These are phyloP conservation scores for Hansenula sp. DNA, from an alignment of 1,139 yeast species.

Conservation along the genomic window DNA sequence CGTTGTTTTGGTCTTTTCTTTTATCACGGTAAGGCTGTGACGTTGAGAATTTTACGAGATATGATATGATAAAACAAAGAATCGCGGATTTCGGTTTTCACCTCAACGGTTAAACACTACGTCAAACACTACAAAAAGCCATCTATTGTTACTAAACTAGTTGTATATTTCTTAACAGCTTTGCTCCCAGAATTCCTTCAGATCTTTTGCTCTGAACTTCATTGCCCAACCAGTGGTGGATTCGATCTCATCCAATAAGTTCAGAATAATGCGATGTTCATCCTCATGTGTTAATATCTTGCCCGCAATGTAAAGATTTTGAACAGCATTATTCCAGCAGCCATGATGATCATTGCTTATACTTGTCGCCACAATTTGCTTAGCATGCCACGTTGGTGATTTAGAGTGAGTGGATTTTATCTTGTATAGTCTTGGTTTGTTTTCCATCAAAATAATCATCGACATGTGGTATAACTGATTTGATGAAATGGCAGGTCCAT, in stretches of 20 bases:
- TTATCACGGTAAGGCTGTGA: too few relatives aligned
- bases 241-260: slow-evolving; percentile 31
- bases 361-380: slow-evolving; percentile 36
- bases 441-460: slow-evolving; percentile 34
- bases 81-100: too few relatives aligned
- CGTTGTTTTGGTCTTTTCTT: too few relatives aligned
- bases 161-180: too few relatives aligned
- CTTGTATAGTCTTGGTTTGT: slow-evolving; percentile 33
- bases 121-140: too few relatives aligned
- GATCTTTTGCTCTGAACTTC: slow-evolving; percentile 32
- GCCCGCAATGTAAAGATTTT: slow-evolving; percentile 39
- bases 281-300: slow-evolving; percentile 34
- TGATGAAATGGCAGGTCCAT: slow-evolving; percentile 36
- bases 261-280: slow-evolving; percentile 32
- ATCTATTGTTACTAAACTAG: too few relatives aligned
- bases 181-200: slow-evolving; percentile 30
- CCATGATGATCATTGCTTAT: slow-evolving; percentile 35
- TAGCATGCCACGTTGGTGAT: slow-evolving; percentile 39
- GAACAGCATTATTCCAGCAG: slow-evolving; percentile 37
- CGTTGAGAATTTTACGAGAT: too few relatives aligned
- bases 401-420: slow-evolving; percentile 16
- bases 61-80: too few relatives aligned
- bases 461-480: slow-evolving; percentile 40
- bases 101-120: not conserved
- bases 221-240: slow-evolving; percentile 38